phyloP scores from a whole-genome alignment of 1,284 basidiomycete species.

The Cutaneotrichosporon dermatis region DNA sequence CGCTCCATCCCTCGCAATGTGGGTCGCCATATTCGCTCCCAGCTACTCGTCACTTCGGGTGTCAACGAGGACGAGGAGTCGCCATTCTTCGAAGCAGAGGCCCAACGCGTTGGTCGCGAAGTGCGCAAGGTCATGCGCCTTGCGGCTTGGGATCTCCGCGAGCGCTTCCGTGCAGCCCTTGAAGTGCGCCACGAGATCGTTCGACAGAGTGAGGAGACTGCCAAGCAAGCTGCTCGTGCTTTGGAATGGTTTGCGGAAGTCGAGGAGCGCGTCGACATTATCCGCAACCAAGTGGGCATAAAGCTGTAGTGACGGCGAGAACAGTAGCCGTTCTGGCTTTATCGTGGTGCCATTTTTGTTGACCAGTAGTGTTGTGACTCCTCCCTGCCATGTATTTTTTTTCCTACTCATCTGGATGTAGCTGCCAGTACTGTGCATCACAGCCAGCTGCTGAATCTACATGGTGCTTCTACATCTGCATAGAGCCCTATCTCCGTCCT shows the following conservation, averaged over 20 bases:
- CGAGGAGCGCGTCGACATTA: conserved; percentile 57
- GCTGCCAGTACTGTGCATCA: background rate
- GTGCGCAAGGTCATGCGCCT: conserved; percentile 89
- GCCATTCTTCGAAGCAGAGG: conserved; percentile 66
- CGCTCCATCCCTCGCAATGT: conserved; percentile 86
- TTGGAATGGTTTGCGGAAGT: conserved; percentile 66
- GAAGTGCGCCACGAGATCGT: conserved; percentile 73
- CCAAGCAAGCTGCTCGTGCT: conserved; percentile 66
- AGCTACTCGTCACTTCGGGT: conserved; percentile 50
- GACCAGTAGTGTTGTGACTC: background rate
- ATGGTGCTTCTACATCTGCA: no score
- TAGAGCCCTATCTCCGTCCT: no score
- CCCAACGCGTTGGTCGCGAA: conserved; percentile 71
- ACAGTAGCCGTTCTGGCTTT: no score
- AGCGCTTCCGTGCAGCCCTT: conserved; percentile 75
- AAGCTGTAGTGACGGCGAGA: conserved; percentile 13
- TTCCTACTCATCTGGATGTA: no score
- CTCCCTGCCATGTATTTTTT: no score
- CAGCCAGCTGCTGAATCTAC: no score
- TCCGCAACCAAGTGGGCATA: conserved; percentile 49
- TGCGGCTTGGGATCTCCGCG: conserved; percentile 86
- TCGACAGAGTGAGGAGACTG: conserved; percentile 68
- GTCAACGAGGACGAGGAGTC: conserved; percentile 41
- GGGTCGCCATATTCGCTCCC: conserved; percentile 62
- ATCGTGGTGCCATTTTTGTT: no score